A percentile compares a stretch with the other conserved stretches of the same genome.
Evolutionary conservation across 371 early-diverging fungal genomes (phyloP).

Genomic region (Ordospora pajunii): DNA sequence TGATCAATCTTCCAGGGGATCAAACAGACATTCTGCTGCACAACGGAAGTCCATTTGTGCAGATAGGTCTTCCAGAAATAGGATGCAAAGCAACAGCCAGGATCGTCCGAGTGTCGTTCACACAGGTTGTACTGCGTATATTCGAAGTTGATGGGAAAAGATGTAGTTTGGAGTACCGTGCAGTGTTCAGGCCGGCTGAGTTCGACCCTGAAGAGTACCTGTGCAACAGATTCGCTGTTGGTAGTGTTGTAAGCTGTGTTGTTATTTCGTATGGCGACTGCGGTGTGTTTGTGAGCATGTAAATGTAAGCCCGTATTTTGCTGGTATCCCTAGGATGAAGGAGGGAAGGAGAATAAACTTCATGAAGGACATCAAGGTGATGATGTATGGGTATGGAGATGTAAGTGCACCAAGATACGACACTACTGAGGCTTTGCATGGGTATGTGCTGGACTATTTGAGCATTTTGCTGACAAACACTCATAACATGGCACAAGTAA

Average conservation of each 20-base stretch:
- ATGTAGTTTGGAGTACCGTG: conserved; percentile 9
- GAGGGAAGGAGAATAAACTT: conserved; percentile 56
- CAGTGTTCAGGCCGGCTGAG: neutral
- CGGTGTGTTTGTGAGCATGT: conserved; percentile 10
- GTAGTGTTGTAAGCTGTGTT: conserved; percentile 11
- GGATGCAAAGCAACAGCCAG: conserved; percentile 9
- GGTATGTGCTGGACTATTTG: conserved; percentile 77
- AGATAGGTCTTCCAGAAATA: conserved; percentile 16
- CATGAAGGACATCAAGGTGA: conserved; percentile 65
- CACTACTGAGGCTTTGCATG: conserved; percentile 79
- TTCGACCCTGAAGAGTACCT: conserved; percentile 1
- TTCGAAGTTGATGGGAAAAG: conserved; percentile 10
- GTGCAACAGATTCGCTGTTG: conserved; percentile 10
- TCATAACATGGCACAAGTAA: conserved; percentile 49
- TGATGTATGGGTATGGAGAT: conserved; percentile 96
- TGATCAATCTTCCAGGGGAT: neutral
- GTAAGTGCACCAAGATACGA: conserved; percentile 76
- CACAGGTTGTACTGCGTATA: conserved; percentile 9
- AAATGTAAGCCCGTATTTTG: neutral
- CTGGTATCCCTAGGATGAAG: conserved; percentile 23
- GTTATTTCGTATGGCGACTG: conserved; percentile 24
- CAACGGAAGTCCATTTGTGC: neutral
- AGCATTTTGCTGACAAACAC: conserved; percentile 65
- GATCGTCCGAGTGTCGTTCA: conserved; percentile 10
- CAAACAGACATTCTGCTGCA: neutral